Conservation (phyloP, 768 basidiomycete species). For the Phanerochaete carnosa region DNA sequence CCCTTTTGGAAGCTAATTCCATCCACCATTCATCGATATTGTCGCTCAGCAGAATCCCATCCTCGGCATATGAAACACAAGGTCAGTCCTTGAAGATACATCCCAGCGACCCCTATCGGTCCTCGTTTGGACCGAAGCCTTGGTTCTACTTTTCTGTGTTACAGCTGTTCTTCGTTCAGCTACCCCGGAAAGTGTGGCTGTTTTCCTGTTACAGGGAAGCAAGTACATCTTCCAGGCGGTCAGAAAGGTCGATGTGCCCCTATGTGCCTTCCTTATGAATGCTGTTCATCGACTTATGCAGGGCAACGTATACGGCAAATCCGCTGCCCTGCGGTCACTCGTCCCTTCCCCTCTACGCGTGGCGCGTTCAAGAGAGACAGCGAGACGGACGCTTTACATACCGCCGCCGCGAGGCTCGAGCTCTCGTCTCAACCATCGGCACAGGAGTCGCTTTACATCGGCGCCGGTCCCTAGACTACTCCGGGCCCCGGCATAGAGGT, state of each 20-base stretch:
- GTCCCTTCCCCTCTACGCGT: neutral
- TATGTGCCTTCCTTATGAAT: neutral
- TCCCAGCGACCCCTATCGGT: too few species aligned
- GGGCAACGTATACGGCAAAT: neutral
- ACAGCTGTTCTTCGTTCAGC: neutral
- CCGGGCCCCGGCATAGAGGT: neutral
- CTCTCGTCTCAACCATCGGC: neutral
- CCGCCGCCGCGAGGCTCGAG: neutral
- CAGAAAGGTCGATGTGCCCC: too few species aligned
- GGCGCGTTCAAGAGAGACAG: neutral
- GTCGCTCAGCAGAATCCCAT: neutral
- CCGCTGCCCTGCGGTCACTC: neutral
- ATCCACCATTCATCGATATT: neutral
- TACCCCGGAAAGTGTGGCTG: neutral
- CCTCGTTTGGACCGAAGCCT: too few species aligned
- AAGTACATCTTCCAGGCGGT: neutral
- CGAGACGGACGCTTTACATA: neutral
- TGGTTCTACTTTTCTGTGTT: neutral
- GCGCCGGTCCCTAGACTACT: neutral
- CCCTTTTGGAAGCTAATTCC: neutral
- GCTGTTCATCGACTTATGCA: too few species aligned
- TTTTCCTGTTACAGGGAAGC: neutral
- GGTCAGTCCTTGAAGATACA: neutral
- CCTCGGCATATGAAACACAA: neutral
- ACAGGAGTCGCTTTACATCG: neutral